phyloP scores from a whole-genome alignment of 768 basidiomycete genomes.

The Leucosporidium yakuticum region DNA sequence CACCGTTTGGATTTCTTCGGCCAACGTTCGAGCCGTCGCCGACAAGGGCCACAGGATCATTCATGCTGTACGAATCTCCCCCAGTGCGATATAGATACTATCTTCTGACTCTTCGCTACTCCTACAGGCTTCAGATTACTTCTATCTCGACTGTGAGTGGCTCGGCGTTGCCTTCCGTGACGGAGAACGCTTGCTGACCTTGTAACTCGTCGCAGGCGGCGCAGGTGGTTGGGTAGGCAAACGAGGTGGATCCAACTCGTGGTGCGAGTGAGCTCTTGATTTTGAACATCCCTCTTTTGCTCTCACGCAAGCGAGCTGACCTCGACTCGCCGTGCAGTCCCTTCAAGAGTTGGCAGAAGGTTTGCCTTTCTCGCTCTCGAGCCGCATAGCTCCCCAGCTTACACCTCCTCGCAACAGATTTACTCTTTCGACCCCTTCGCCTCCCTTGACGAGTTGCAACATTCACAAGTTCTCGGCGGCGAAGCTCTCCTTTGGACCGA shows the following conservation, averaged over 20 bases:
- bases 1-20: conserved; percentile 47
- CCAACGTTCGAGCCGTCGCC: conserved; percentile 56
- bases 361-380: background rate
- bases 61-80: conserved; percentile 50
- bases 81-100: fast-evolving
- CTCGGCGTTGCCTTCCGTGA: background rate
- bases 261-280: conserved; percentile 61
- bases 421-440: conserved; percentile 67
- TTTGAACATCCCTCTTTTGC: too few species aligned
- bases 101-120: background rate
- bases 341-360: conserved; percentile 67
- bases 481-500: conserved; percentile 69
- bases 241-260: background rate
- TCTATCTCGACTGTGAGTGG: conserved; percentile 58
- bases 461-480: conserved; percentile 63
- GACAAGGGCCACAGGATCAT: conserved; percentile 59
- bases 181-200: background rate
- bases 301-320: conserved; percentile 59
- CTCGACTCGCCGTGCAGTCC: conserved; percentile 59
- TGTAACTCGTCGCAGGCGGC: background rate
- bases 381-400: too few species aligned
- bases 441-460: conserved; percentile 52
- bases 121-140: conserved; percentile 53
- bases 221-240: background rate
- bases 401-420: conserved; percentile 44